Evolutionary conservation across 108 stramenopile genomes (phyloP), one percentile per base, ranked within the genome.

Genomic region (Cyclotella atomus): DNA sequence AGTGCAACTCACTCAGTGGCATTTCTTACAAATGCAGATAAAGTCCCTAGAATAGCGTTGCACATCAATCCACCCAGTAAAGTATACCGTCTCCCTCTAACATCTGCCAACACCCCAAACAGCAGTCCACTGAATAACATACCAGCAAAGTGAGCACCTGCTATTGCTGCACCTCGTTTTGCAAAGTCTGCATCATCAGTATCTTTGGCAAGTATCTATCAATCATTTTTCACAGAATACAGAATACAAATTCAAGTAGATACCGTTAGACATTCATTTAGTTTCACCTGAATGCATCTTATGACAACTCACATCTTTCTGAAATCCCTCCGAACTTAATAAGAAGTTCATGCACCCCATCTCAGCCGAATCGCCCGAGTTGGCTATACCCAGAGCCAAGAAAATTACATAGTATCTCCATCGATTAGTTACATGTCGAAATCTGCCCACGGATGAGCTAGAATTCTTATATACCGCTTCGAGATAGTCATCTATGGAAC

Each of bases 361-460:
- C 55, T 79, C 77, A 23, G 77, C 70, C 9, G 77, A 71, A 32
- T 79, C 77, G 0, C 70, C 70, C 16, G 63, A 65, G 43, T 79
- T 79, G 49, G 77, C 77, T 16, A 79, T 49, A 3, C 77, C 77
- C 45, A 79, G 46, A 0, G 77, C 77, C 1, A 79, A 44, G 27
- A 79, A 79, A 9, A 92, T 83, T 30, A 86, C 71, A 81, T 87
- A 88, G 60, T 88, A 92, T 47, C 82, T 75, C 85, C 85, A 90
- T 65, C 80, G 83, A 9, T 52, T 28, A 34, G 47, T 17, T 16
- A 68, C 25, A 6, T 10, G 21, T 4, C 30, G 8, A 8, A 71
- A 12, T 20, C 16, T 36, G 19, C 7, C 12, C 28, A 29, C 17
- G 45, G n/a, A 0, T 21, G 30, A 15, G 30, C 24, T 44, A 49